These are phyloP conservation scores for Mycogone perniciosa DNA, from an alignment of 2,329 filamentous ascomycete genomes.

Conservation along the genomic window DNA sequence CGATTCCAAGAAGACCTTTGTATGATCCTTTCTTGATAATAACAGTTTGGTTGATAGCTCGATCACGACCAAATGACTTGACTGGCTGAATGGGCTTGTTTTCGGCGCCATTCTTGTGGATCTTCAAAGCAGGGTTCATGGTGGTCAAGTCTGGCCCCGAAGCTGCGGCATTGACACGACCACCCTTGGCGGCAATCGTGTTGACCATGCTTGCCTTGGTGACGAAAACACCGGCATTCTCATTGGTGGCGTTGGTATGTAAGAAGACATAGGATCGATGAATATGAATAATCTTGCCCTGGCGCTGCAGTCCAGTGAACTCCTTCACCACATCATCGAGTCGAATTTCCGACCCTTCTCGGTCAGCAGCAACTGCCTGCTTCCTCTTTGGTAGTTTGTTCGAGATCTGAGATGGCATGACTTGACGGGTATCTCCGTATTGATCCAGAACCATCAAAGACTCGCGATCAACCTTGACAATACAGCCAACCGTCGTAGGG, in stretches of 20 bases:
- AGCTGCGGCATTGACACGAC: slow-evolving; percentile 57
- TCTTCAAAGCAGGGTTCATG: slow-evolving; percentile 87
- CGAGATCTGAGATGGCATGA: slow-evolving; percentile 86
- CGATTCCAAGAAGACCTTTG: slow-evolving; percentile 90
- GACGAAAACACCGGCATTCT: slow-evolving; percentile 88
- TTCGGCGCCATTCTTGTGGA: slow-evolving; percentile 52
- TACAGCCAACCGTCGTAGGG: slow-evolving; percentile 82
- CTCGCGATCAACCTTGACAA: slow-evolving; percentile 93
- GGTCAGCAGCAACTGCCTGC: slow-evolving; percentile 83
- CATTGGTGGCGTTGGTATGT: slow-evolving; percentile 73
- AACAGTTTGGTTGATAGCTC: slow-evolving; percentile 84
- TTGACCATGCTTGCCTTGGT: slow-evolving; percentile 78
- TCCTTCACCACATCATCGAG: slow-evolving; percentile 91
- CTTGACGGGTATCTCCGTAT: slow-evolving; percentile 71
- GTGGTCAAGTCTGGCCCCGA: slow-evolving; percentile 73
- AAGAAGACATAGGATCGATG: slow-evolving; percentile 89
- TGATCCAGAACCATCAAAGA: slow-evolving; percentile 87
- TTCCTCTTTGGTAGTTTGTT: slow-evolving; percentile 80
- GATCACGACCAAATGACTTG: slow-evolving; percentile 72
- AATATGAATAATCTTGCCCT: slow-evolving; percentile 88
- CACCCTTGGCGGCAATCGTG: slow-evolving; percentile 91
- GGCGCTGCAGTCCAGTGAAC: slow-evolving; percentile 73
- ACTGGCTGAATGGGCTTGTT: slow-evolving; percentile 55
- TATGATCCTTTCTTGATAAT: slow-evolving; percentile 80
- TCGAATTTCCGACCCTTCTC: slow-evolving; percentile 87